phyloP scores from a whole-genome alignment of 805 yeast species.

The Pichia pseudocactophila region DNA sequence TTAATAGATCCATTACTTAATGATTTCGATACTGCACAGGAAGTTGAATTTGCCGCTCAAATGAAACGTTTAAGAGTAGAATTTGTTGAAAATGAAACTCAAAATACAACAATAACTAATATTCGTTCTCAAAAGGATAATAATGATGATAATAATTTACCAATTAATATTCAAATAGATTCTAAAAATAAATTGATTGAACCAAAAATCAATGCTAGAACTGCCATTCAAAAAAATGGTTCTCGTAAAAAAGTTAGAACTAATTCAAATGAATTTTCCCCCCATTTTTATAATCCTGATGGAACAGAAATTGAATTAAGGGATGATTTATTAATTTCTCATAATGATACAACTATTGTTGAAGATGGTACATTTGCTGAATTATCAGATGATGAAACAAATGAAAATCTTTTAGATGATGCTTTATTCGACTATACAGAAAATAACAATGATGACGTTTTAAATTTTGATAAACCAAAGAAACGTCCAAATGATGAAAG shows the following conservation, averaged over 20 bases:
- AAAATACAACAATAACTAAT: constrained; percentile 1
- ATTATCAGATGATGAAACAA: background rate
- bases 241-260: background rate
- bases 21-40: constrained; percentile 42
- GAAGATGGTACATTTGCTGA: background rate
- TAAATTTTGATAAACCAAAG: background rate
- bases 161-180: background rate
- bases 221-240: background rate
- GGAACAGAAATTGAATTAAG: constrained; percentile 5
- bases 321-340: background rate
- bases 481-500: constrained; percentile 8
- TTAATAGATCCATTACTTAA: constrained; percentile 14
- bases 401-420: background rate
- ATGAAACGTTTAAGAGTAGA: constrained; percentile 37
- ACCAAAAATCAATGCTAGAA: too few species aligned
- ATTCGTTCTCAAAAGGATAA: background rate
- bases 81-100: constrained; percentile 15
- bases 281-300: constrained; percentile 5
- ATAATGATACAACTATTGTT: background rate
- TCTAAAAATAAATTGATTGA: too few species aligned
- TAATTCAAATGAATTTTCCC: constrained; percentile 1
- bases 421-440: background rate
- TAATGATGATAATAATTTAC: background rate
- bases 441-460: constrained; percentile 1
- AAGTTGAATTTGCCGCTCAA: constrained; percentile 37